Percentiles rank a stretch among this genome's conserved stretches.
Evolutionary conservation across 768 basidiomycete species (phyloP).

Genomic region (Sutorius australiensis): DNA sequence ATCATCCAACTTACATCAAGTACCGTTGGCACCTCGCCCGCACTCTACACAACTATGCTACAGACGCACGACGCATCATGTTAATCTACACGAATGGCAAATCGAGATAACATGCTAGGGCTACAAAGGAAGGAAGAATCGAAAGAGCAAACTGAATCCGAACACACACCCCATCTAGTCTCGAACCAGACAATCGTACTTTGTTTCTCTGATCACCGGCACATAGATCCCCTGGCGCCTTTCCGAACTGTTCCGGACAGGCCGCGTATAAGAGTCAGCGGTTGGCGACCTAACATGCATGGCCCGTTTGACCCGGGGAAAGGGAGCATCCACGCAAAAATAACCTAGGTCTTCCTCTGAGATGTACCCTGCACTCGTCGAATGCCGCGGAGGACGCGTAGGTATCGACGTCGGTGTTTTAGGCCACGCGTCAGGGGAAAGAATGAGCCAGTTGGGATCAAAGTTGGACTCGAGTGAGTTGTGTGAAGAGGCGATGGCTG

Average conservation of each 20-base stretch:
- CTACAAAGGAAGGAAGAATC: conserved; percentile 14
- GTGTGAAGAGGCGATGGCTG: conserved; percentile 29
- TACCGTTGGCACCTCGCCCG: background rate
- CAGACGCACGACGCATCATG: background rate
- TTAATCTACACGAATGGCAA: conserved; percentile 2
- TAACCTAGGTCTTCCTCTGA: background rate
- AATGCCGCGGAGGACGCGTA: conserved; percentile 2
- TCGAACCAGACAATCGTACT: background rate
- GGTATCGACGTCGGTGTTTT: conserved; percentile 18
- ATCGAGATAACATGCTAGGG: conserved; percentile 9
- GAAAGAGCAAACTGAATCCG: background rate
- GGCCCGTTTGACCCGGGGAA: background rate
- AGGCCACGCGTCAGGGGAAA: conserved; percentile 21
- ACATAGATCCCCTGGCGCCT: conserved; percentile 37
- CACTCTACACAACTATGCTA: conserved; percentile 12
- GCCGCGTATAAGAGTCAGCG: background rate
- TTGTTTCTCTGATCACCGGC: conserved; percentile 42
- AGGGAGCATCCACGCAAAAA: background rate
- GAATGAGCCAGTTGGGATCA: conserved; percentile 14
- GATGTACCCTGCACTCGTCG: conserved; percentile 7
- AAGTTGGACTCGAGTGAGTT: conserved; percentile 30
- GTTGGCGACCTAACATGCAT: background rate
- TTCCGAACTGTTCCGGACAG: background rate
- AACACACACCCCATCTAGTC: background rate
- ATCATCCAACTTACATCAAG: background rate